Evolutionary conservation across 208 protist genomes (phyloP).

Genomic region (Crithidia fasciculata): DNA sequence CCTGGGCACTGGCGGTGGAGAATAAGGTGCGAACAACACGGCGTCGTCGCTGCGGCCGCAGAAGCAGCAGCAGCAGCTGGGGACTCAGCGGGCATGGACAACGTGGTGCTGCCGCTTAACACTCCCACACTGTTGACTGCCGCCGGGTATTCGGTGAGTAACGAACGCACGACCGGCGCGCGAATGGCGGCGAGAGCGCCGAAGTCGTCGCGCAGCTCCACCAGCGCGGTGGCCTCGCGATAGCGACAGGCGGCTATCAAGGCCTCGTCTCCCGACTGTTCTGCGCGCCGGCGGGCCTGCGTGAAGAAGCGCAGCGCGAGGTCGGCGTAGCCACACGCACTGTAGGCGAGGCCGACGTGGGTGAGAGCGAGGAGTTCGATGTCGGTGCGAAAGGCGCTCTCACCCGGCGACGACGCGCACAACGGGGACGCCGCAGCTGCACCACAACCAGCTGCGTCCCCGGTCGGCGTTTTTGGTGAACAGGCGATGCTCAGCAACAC

Average conservation of each 20-base stretch:
- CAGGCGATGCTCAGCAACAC: conserved; percentile 1
- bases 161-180: too few relatives aligned
- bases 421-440: too few relatives aligned
- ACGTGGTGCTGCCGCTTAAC: neutral
- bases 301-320: conserved; percentile 76
- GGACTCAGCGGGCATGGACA: neutral
- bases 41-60: neutral
- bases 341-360: conserved; percentile 77
- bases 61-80: neutral
- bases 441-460: too few relatives aligned
- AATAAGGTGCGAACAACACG: too few relatives aligned
- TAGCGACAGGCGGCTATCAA: conserved; percentile 33
- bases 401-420: conserved; percentile 36
- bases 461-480: neutral
- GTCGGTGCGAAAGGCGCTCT: conserved; percentile 7
- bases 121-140: too few relatives aligned
- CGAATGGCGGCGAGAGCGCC: conserved; percentile 32
- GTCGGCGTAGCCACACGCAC: conserved; percentile 72
- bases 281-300: conserved; percentile 13
- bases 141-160: too few relatives aligned
- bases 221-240: conserved; percentile 35
- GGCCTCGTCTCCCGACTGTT: conserved; percentile 28
- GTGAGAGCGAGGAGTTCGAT: conserved; percentile 62
- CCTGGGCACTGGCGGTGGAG: conserved; percentile 1
- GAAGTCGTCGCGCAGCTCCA: conserved; percentile 22